Evolutionary conservation across 805 yeast species (phyloP), one percentile per base, ranked within the genome.

Genomic region (Kodamaea hsintzibuensis): DNA sequence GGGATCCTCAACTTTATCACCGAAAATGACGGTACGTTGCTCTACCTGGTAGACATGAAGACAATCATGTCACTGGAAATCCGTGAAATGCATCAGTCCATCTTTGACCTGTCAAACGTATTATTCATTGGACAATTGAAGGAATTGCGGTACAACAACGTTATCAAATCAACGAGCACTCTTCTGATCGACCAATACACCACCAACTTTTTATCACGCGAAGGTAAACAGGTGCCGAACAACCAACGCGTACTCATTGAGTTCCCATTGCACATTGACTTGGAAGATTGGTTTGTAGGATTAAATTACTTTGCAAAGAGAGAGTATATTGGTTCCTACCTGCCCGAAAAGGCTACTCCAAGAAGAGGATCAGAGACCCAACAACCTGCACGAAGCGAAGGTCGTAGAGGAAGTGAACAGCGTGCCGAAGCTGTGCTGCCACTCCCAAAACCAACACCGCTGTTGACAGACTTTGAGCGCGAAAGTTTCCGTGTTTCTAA

Each of bases 231-330:
- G 30, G 60, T 73, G 10, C 58, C 70, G 17, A 72, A 69, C 37
- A 63, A 68, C 56, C 70, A 68, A 53, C 61, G 86, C 49, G 72
- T 85, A 2, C 68, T 86, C 18, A 71, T 88, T 48, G 83, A 81
- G 57, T 88, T 88, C 57, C 88, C 89, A 2, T 70, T 84, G 42
- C 82, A 82, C 59, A 82, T 84, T 18, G 92, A 87, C 65, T 72
- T 87, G 43, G 92, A 87, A 62, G 91, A 86, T 64, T 88, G 95
- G 92, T 75, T 81, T 56, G 88, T 88, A 10, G 85, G 89, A 0
- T 68, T 88, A 54, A 80, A 78, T 45, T 83, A 88, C 12, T 84
- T 86, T 61, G 79, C 90, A 7, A 80, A 79, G 52, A 67, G 84
- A 27, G 91, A 86, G 59, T 83, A 76, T 56, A 76, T 76, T 51